Evolutionary conservation across 2,329 filamentous ascomycete species (phyloP).

Genomic region (Geosmithia morbida): DNA sequence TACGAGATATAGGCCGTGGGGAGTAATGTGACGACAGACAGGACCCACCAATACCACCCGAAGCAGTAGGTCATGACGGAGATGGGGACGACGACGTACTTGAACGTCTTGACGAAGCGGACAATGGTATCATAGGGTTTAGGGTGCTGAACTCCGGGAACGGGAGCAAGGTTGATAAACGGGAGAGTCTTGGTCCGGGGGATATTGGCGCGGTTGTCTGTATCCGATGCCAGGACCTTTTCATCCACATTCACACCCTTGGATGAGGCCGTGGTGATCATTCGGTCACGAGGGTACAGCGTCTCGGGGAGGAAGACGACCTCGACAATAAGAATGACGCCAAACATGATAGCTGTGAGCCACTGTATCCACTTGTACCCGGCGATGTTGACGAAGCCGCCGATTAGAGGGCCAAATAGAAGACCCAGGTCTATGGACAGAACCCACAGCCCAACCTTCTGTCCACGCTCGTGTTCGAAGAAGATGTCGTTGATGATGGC

Average conservation of each 20-base stretch:
- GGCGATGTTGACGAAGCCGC: slow-evolving; percentile 33
- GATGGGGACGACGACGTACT: slow-evolving; percentile 27
- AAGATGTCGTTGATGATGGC: slow-evolving; percentile 40
- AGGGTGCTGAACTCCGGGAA: slow-evolving; percentile 36
- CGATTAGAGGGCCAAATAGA: slow-evolving; percentile 27
- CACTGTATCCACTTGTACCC: slow-evolving; percentile 37
- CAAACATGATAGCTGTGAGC: slow-evolving; percentile 38
- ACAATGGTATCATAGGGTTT: slow-evolving; percentile 27
- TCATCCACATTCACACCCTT: slow-evolving; percentile 4
- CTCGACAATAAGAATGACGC: slow-evolving; percentile 28
- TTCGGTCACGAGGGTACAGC: slow-evolving; percentile 35
- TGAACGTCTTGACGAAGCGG: slow-evolving; percentile 31
- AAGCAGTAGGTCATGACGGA: slow-evolving; percentile 34
- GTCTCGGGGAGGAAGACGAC: slow-evolving; percentile 38
- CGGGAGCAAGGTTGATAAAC: slow-evolving; percentile 26
- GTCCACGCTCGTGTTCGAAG: slow-evolving; percentile 41
- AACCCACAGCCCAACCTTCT: slow-evolving; percentile 41
- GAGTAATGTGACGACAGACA: slow-evolving; percentile 36
- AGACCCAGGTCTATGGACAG: slow-evolving; percentile 38
- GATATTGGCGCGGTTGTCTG: no score
- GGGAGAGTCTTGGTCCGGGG: slow-evolving; percentile 24
- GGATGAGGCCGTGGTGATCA: slow-evolving; percentile 13
- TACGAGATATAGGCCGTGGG: slow-evolving; percentile 36
- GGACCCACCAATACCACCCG: slow-evolving; percentile 42
- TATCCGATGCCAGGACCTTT: slow-evolving; percentile 6